These are phyloP conservation scores for Raphanus hybrid DNA, from an alignment of 441 rosid species.

Conservation along the genomic window DNA sequence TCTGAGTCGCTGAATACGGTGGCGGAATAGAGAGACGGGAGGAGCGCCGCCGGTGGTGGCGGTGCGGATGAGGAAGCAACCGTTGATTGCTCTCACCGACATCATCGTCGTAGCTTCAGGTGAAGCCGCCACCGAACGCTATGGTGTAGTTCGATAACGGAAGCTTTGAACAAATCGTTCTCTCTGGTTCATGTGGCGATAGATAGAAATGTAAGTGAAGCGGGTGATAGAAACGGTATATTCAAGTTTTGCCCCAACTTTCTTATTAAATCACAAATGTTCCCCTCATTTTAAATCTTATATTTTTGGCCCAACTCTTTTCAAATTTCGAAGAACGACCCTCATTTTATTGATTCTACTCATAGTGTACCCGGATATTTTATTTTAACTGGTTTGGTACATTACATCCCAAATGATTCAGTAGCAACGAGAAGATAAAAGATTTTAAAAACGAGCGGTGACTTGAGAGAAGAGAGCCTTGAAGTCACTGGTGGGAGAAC, in stretches of 20 bases:
- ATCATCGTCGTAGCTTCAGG: slow-evolving; percentile 47
- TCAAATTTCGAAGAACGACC: neutral
- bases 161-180: slow-evolving; percentile 7
- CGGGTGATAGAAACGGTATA: slow-evolving; percentile 26
- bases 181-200: slow-evolving; percentile 37
- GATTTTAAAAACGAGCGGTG: slow-evolving; percentile 58
- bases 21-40: slow-evolving; percentile 53
- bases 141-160: slow-evolving; percentile 7
- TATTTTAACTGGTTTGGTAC: neutral
- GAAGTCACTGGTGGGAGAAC: slow-evolving; percentile 83
- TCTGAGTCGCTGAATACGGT: slow-evolving; percentile 51
- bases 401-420: slow-evolving; percentile 3
- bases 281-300: neutral
- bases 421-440: neutral
- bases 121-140: slow-evolving; percentile 28
- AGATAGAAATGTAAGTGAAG: slow-evolving; percentile 30
- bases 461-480: slow-evolving; percentile 80
- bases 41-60: slow-evolving; percentile 46
- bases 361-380: neutral
- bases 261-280: neutral
- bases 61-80: slow-evolving; percentile 60
- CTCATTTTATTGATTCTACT: neutral
- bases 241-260: neutral
- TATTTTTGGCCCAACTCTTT: neutral
- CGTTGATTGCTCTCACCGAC: slow-evolving; percentile 65